These are phyloP conservation scores for Spiraea crenata DNA, from an alignment of 331 rosid genomes.

Conservation along the genomic window DNA sequence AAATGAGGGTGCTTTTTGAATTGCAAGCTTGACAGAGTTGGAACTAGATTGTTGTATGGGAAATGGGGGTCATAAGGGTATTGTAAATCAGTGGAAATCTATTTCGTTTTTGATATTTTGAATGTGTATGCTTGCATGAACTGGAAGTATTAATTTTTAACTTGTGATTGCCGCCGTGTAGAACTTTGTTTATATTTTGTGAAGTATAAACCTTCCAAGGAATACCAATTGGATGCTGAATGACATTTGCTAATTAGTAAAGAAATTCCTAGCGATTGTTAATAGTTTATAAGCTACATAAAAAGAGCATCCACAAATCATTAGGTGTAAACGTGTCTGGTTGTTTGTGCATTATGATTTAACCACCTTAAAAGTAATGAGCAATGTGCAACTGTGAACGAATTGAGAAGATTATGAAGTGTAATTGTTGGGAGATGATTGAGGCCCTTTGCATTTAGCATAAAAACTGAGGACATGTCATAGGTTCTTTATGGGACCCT, in stretches of 20 bases:
- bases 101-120: not conserved
- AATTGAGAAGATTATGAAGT: not conserved
- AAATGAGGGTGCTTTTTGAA: conserved; percentile 1
- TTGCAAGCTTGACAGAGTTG: not conserved
- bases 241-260: not conserved
- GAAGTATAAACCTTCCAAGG: not conserved
- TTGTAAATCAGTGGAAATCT: not conserved
- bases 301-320: not conserved
- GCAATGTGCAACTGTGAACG: not conserved
- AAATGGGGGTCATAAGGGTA: conserved; percentile 17
- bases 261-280: not conserved
- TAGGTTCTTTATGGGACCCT: not conserved
- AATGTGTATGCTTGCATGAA: not conserved
- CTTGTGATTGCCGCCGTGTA: not conserved
- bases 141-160: not conserved
- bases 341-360: not conserved
- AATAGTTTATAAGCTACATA: not conserved
- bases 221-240: conserved; percentile 8
- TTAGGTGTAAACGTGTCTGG: conserved; percentile 2
- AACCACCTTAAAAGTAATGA: not conserved
- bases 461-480: no score
- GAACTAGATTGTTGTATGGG: conserved; percentile 8
- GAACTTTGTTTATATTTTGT: not conserved
- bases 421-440: not conserved
- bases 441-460: no score